A percentile compares a stretch with the other conserved stretches of the same genome.
phyloP scores from a whole-genome alignment of 163 green algal genomes.

The Volvox carteri region DNA sequence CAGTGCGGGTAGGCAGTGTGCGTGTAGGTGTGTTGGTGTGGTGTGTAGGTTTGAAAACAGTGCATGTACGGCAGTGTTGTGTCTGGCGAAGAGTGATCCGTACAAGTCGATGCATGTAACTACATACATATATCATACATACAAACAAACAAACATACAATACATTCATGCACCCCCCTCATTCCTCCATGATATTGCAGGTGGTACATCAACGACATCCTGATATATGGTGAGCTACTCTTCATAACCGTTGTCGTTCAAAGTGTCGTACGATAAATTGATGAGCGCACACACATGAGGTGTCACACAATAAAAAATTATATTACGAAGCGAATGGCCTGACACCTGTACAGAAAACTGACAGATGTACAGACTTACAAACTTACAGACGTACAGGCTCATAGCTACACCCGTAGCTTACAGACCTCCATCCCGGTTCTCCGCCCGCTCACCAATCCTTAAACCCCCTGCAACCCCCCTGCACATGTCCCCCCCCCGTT shows the following conservation, averaged over 20 bases:
- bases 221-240: conserved; percentile 10
- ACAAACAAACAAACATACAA: background rate
- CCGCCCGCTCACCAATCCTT: background rate
- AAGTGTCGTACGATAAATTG: background rate
- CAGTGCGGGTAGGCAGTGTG: background rate
- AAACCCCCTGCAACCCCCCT: no score
- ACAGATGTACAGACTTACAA: no score
- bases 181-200: background rate
- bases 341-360: background rate
- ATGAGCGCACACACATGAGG: background rate
- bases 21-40: no score
- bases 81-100: background rate
- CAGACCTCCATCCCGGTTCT: background rate
- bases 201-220: conserved; percentile 47
- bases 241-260: background rate
- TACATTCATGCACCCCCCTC: background rate
- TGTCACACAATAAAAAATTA: background rate
- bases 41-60: background rate
- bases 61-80: background rate
- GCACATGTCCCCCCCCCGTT: background rate
- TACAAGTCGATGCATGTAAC: background rate
- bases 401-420: background rate
- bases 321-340: background rate
- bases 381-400: no score
- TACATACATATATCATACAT: background rate